Evolutionary conservation across 768 basidiomycete species (phyloP), one percentile per base, ranked within the genome.

Genomic region (Phaeotremella fagi): DNA sequence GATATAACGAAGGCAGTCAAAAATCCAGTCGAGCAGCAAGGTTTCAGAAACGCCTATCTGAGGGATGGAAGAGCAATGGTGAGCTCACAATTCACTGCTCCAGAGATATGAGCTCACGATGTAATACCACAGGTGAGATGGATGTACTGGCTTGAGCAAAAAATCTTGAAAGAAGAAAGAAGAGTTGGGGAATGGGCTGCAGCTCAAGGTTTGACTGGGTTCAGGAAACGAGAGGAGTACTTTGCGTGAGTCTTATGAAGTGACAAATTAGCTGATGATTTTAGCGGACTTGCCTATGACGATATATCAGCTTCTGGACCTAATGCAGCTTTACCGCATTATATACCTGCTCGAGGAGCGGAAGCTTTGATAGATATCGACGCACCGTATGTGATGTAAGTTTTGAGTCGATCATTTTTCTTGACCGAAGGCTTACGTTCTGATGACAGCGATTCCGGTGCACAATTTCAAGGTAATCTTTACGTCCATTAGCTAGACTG

Each of bases 261-360:
- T 25, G 36, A 4, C 37, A 22, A 3, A 6, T 12, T 7, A 48
- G 52, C 86, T 74, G 88, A 82, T 71, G 82, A 64, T 79, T 82
- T 66, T 35, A 71, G 69, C 1, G 66, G 66, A 16, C 48, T 71
- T 18, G 69, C 69, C 1, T 71, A 68, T 45, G 60, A 61, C 14
- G 64, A 69, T 70, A 94, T 97, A 56, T 88, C 86, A 22, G 94
- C 88, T 1, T 84, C 82, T 33, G 94, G 92, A 2, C 80, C 87
- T 2, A 94, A 99, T 70, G 92, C 88, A 81, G 95, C 94, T 16
- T 76, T 97, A 22, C 91, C 95, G 3, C 95, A 99, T 75, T 98
- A 99, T 73, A 79, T 81, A 0, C 90, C 95, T 0, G 80, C 81
- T 54, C 83, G 85, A 68, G 74, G 77, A 18, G 79, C 78, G 16